Conservation (phyloP, 495 filamentous ascomycete species). For the Thermothielavioides terrestris region DNA sequence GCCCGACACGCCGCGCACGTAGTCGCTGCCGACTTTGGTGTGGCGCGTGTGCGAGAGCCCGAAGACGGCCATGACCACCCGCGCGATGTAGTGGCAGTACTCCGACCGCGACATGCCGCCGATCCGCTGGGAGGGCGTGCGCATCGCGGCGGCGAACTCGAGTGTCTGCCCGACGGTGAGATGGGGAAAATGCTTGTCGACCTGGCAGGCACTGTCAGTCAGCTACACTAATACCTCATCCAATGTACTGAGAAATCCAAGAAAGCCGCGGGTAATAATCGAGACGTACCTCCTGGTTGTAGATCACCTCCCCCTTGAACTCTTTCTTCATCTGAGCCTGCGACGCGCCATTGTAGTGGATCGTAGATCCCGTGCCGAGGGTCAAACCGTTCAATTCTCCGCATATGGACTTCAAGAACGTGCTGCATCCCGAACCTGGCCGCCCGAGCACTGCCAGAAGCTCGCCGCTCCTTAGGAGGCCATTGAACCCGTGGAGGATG, state of each 20-base stretch:
- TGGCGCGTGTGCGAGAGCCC: conserved; percentile 53
- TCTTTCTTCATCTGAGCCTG: conserved; percentile 47
- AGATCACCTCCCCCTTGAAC: conserved; percentile 57
- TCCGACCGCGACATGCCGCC: conserved; percentile 52
- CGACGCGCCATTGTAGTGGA: conserved; percentile 45
- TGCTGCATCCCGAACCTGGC: conserved; percentile 49
- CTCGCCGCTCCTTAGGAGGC: conserved; percentile 64
- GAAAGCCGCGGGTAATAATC: conserved; percentile 24
- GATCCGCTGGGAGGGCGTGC: conserved; percentile 57
- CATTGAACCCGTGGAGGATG: conserved; percentile 66
- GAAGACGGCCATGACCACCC: conserved; percentile 66
- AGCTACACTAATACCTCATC: not conserved
- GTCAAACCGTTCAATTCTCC: conserved; percentile 53
- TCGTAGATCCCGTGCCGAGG: conserved; percentile 32
- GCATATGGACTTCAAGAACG: conserved; percentile 63
- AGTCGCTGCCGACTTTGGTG: conserved; percentile 78
- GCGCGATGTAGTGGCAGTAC: conserved; percentile 58
- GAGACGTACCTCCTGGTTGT: conserved; percentile 30
- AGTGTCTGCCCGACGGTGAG: conserved; percentile 60
- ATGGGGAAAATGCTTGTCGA: conserved; percentile 58
- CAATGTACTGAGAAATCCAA: too few relatives aligned
- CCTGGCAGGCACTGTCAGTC: conserved; percentile 27
- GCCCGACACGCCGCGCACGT: conserved; percentile 58
- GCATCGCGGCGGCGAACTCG: conserved; percentile 55
- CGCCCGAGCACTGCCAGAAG: conserved; percentile 72